These are phyloP conservation scores for Macrotyloma uniflorum DNA, from an alignment of 306 rosid genomes.

Conservation along the genomic window DNA sequence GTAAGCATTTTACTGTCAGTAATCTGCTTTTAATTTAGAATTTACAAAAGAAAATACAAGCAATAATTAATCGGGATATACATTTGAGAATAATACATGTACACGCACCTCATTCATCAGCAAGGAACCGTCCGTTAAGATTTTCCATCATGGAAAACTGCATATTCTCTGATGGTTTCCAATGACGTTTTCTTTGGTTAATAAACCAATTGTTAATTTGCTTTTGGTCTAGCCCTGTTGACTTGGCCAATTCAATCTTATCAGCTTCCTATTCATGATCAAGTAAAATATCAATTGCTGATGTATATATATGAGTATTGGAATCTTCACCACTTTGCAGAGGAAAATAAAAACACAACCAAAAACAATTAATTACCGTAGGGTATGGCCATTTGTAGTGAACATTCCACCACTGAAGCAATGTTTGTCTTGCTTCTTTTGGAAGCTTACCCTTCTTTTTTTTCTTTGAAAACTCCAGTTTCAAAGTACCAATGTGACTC, in stretches of 20 bases:
- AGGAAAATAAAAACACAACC: neutral
- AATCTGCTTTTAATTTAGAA: conserved; percentile 41
- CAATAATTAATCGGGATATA: conserved; percentile 31
- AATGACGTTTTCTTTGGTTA: conserved; percentile 93
- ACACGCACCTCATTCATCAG: conserved; percentile 51
- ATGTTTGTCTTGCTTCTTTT: conserved; percentile 81
- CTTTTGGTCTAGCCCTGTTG: conserved; percentile 90
- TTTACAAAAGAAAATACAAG: conserved; percentile 49
- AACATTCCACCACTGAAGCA: conserved; percentile 88
- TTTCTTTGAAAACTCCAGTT: conserved; percentile 85
- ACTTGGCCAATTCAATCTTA: conserved; percentile 74
- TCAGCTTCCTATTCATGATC: conserved; percentile 76
- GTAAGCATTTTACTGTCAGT: conserved; percentile 43
- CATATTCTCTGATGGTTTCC: conserved; percentile 93
- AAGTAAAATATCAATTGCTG: neutral
- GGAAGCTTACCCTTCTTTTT: conserved; percentile 96
- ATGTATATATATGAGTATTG: neutral
- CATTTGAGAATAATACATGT: conserved; percentile 38
- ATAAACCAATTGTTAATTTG: conserved; percentile 99
- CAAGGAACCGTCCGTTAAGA: conserved; percentile 55
- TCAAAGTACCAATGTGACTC: conserved; percentile 74
- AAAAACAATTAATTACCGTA: conserved; percentile 59
- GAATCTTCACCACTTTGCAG: neutral
- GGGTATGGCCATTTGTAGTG: conserved; percentile 98
- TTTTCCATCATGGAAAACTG: conserved; percentile 76